Percentiles rank a stretch among this genome's conserved stretches.
Conservation (phyloP, 2,329 filamentous ascomycete genomes). For the Fusarium sp. region DNA sequence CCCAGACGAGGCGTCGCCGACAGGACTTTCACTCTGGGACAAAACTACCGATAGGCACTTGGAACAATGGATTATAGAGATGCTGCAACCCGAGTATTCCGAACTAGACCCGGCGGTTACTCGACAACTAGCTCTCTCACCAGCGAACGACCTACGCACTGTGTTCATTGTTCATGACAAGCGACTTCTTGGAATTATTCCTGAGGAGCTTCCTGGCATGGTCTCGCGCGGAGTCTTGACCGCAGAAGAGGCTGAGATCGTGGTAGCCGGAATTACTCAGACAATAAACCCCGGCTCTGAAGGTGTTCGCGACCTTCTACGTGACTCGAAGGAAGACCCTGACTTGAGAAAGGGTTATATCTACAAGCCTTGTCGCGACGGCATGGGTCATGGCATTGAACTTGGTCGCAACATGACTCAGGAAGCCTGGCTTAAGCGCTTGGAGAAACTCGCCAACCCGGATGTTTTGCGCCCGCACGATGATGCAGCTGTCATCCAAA, state of each 20-base stretch:
- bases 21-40: slow-evolving; percentile 12
- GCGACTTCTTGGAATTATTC: slow-evolving; percentile 23
- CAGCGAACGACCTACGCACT: slow-evolving; percentile 29
- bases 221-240: slow-evolving; percentile 15
- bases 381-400: slow-evolving; percentile 22
- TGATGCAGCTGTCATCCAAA: slow-evolving; percentile 28
- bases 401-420: slow-evolving; percentile 19
- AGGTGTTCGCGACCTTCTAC: neutral
- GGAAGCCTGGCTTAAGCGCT: slow-evolving; percentile 10
- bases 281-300: slow-evolving; percentile 17
- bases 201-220: slow-evolving; percentile 25
- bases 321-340: neutral
- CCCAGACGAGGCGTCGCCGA: neutral
- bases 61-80: slow-evolving; percentile 25
- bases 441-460: slow-evolving; percentile 8
- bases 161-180: slow-evolving; percentile 34
- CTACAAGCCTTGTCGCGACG: slow-evolving; percentile 31
- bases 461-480: slow-evolving; percentile 14
- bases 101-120: slow-evolving; percentile 7
- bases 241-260: slow-evolving; percentile 6
- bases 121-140: slow-evolving; percentile 14
- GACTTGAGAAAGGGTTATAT: neutral
- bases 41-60: neutral
- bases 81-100: slow-evolving; percentile 27
- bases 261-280: slow-evolving; percentile 11